Evolutionary conservation across 305 asterid species (phyloP).

Genomic region (Solanum hybrid): DNA sequence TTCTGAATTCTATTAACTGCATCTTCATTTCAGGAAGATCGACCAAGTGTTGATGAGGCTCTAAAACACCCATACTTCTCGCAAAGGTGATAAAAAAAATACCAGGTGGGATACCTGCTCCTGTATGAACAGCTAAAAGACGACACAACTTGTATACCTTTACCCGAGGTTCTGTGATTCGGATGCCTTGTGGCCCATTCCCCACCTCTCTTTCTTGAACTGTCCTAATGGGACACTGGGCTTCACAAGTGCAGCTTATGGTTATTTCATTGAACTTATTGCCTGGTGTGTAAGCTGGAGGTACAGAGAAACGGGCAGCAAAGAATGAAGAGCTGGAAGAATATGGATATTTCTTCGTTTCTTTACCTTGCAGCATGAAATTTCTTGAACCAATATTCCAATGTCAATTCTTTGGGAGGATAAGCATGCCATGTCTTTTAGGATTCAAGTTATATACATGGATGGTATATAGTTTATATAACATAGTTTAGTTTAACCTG

Average conservation of each 20-base stretch:
- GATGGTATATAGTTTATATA: not conserved
- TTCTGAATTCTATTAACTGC: not conserved
- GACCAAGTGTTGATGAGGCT: constrained; percentile 78
- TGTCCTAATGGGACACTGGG: not conserved
- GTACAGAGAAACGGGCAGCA: not conserved
- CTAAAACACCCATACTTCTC: constrained; percentile 77
- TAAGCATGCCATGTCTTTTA: not conserved
- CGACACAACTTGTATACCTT: not conserved
- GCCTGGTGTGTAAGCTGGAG: not conserved
- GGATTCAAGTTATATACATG: not conserved
- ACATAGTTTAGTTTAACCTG: not conserved
- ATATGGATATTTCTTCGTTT: not conserved
- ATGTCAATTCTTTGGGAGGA: not conserved
- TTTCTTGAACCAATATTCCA: not conserved
- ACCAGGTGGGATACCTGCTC: not conserved
- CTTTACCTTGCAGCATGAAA: not conserved
- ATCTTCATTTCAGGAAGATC: constrained; percentile 52
- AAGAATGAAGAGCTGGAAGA: not conserved
- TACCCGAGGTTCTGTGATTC: not conserved
- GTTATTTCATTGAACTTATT: not conserved
- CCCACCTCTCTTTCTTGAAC: not conserved
- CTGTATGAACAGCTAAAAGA: not conserved
- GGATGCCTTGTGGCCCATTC: not conserved
- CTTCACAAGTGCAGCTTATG: not conserved
- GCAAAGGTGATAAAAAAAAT: not conserved